Percentiles rank a stretch among this genome's conserved stretches.
These are phyloP conservation scores for Trametes sanguinea DNA, from an alignment of 768 basidiomycete genomes.

Conservation along the genomic window DNA sequence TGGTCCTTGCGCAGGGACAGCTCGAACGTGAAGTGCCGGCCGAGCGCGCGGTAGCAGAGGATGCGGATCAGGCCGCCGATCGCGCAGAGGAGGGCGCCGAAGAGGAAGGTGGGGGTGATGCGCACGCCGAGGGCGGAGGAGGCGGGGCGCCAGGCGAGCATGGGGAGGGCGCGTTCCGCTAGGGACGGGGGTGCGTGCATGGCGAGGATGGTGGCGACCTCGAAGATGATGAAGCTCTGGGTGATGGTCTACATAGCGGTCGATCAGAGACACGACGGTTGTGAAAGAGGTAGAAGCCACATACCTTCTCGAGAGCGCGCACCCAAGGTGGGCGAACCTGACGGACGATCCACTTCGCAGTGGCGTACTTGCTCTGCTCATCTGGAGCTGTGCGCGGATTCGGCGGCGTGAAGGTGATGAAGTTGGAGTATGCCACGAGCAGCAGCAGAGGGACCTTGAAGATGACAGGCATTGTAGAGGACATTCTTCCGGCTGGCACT, in stretches of 20 bases:
- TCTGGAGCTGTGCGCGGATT: constrained; percentile 11
- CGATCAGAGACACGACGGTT: not conserved
- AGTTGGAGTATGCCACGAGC: constrained; percentile 11
- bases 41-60: constrained; percentile 23
- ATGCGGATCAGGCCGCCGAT: constrained; percentile 14
- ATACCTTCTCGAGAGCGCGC: constrained; percentile 10
- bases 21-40: constrained; percentile 27
- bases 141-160: constrained; percentile 13
- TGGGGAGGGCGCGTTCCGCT: constrained; percentile 1
- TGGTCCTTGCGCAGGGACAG: constrained; percentile 23
- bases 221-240: constrained; percentile 9
- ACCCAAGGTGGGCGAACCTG: constrained; percentile 15
- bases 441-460: constrained; percentile 9
- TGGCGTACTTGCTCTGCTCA: constrained; percentile 13
- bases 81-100: constrained; percentile 2
- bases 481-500: not conserved
- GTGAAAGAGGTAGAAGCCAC: not conserved
- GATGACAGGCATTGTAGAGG: not conserved
- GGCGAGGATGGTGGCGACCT: constrained; percentile 11
- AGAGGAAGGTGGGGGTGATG: constrained; percentile 12
- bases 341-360: constrained; percentile 10
- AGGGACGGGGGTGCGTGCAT: not conserved
- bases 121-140: constrained; percentile 4
- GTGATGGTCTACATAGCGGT: constrained; percentile 1
- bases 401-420: constrained; percentile 14